These are phyloP conservation scores for Brassica napus DNA, from an alignment of 345 rosid species.

Conservation along the genomic window DNA sequence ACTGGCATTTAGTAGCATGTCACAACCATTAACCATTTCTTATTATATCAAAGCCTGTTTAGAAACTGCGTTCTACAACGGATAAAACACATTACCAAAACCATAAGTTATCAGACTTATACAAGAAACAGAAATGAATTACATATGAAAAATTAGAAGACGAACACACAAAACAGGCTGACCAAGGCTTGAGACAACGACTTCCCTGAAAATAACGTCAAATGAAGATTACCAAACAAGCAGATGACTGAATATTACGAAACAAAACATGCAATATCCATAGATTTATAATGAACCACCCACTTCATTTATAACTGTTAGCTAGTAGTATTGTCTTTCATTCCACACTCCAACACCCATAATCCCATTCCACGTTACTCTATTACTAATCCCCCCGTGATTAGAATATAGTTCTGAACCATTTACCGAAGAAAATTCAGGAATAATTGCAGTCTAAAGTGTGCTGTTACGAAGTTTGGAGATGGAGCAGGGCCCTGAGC, in stretches of 20 bases:
- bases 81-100: not conserved
- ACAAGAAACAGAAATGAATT: not conserved
- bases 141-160: not conserved
- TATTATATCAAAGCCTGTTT: not conserved
- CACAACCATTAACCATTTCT: not conserved
- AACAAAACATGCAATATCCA: not conserved
- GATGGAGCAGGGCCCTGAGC: constrained; percentile 5
- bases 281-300: constrained; percentile 11
- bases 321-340: not conserved
- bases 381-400: constrained; percentile 1
- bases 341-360: constrained; percentile 1
- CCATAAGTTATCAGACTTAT: not conserved
- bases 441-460: constrained; percentile 21
- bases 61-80: not conserved
- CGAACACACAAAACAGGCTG: constrained; percentile 33
- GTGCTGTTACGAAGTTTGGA: constrained; percentile 22
- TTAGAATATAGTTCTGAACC: constrained; percentile 4
- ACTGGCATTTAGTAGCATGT: not conserved
- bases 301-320: constrained; percentile 16
- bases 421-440: constrained; percentile 32
- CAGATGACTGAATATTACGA: not conserved
- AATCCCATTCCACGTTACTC: constrained; percentile 2
- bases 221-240: constrained; percentile 3
- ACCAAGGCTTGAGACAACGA: constrained; percentile 20
- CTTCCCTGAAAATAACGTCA: constrained; percentile 2